Conservation (phyloP, 2,329 filamentous ascomycete genomes). For the Orbilia blumenaviensis region DNA sequence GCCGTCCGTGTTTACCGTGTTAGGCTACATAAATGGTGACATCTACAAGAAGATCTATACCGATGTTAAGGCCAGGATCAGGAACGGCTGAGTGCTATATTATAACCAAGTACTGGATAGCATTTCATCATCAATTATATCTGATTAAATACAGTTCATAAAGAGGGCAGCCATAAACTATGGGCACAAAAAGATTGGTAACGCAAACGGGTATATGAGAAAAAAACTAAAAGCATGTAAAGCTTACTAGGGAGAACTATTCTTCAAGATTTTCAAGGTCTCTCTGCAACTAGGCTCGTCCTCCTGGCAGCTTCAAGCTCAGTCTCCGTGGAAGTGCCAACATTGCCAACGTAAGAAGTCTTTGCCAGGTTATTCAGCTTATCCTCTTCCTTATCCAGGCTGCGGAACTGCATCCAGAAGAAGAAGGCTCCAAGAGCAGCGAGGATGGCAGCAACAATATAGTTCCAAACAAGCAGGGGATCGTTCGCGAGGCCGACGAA, state of each 20-base stretch:
- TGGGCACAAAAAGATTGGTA: not conserved
- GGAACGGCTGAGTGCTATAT: too few species aligned
- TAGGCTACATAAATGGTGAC: too few species aligned
- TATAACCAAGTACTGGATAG: not conserved
- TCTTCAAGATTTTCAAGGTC: not conserved
- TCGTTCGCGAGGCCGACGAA: slow-evolving; percentile 71
- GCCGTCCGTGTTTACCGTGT: too few species aligned
- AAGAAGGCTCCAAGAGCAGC: slow-evolving; percentile 65
- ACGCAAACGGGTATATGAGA: not conserved
- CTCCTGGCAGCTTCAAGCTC: slow-evolving; percentile 35
- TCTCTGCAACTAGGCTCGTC: slow-evolving; percentile 34
- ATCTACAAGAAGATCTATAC: too few species aligned
- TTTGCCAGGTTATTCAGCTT: slow-evolving; percentile 64
- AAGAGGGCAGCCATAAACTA: not conserved
- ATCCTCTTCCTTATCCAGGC: slow-evolving; percentile 65
- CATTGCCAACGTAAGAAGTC: slow-evolving; percentile 40
- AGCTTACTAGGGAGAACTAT: not conserved
- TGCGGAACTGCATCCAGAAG: slow-evolving; percentile 67
- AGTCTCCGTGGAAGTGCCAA: not conserved
- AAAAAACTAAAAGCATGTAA: not conserved
- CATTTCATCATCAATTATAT: not conserved
- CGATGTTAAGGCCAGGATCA: too few species aligned
- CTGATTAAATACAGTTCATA: not conserved
- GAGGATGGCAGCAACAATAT: slow-evolving; percentile 67
- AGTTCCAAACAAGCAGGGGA: slow-evolving; percentile 74